Evolutionary conservation across 495 filamentous ascomycete species (phyloP), one percentile per base, ranked within the genome.

Genomic region (Annulohypoxylon maeteangense): DNA sequence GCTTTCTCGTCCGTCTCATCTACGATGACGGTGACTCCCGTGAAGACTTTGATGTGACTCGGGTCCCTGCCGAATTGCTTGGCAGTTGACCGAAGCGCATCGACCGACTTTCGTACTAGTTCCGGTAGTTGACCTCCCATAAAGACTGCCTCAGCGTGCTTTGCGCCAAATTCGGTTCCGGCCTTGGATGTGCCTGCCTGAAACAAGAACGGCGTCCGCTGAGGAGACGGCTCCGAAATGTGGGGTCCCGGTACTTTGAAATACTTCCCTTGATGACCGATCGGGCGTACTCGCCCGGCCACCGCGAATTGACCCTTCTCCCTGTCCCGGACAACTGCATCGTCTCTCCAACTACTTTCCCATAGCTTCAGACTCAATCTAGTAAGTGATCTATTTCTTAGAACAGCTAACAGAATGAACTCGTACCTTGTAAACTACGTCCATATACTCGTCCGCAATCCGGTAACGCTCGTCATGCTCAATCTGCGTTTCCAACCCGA

Each of bases 211-310:
- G 87, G 87, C 20, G 88, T 90, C 11, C 88, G 82, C 64, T 89
- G 88, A 2, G 85, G 86, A 48, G 83, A 85, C 7, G 87, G 87
- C 42, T 88, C 84, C 63, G 80, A 82, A 74, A 89, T 80, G 67
- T 90, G 87, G 8, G 85, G 87, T 0, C 87, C 88, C 0, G 86
- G 87, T 0, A 90, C 85, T n/a, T 77, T 78, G 78, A 86, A 90
- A 77, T 88, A 87, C 70, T 89, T 88, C 16, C 87, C 89, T 10
- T 79, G 70, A 71, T 90, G 88, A 74, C 88, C 86, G 77, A 91
- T 89, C 69, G 86, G 75, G 0, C 86, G 82, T 0, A 90, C 82
- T 7, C 79, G 81, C 0, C 79, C 69, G 3, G 87, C 86, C 34
- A 88, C 85, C 11, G 84, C 83, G 76, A 87, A 89, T 44, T 86